These are phyloP conservation scores for Hirschfeldia incana DNA, from an alignment of 345 rosid genomes.

Conservation along the genomic window DNA sequence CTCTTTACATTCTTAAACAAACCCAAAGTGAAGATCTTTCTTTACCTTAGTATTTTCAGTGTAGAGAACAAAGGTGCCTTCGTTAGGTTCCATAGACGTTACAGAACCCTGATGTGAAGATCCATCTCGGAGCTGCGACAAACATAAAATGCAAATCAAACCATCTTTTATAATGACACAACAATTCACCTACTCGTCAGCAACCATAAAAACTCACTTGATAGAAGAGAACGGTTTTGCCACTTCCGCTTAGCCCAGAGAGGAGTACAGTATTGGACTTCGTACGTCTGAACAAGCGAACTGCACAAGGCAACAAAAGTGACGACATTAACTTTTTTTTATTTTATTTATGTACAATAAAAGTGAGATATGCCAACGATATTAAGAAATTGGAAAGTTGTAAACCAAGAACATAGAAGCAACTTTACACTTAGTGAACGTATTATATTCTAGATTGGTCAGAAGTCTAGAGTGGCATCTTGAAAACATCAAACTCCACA, in stretches of 20 bases:
- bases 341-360: too few relatives aligned
- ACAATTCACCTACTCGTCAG: not conserved
- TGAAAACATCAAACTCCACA: slow-evolving; percentile 3
- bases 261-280: slow-evolving; percentile 75
- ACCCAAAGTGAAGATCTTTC: slow-evolving; percentile 8
- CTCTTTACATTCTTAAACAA: not conserved
- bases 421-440: not conserved
- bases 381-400: not conserved
- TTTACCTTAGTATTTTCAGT: slow-evolving; percentile 65
- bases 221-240: slow-evolving; percentile 82
- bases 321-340: not conserved
- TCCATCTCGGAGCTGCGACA: slow-evolving; percentile 82
- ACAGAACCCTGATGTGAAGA: slow-evolving; percentile 82
- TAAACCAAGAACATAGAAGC: not conserved
- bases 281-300: slow-evolving; percentile 35
- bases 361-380: not conserved
- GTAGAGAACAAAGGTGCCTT: slow-evolving; percentile 71
- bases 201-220: slow-evolving; percentile 48
- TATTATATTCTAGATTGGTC: too few relatives aligned
- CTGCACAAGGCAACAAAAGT: slow-evolving; percentile 41
- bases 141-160: slow-evolving; percentile 23
- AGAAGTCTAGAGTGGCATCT: not conserved
- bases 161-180: not conserved
- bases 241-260: slow-evolving; percentile 78
- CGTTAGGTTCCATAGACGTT: slow-evolving; percentile 93